These are phyloP conservation scores for Skeletonema grethae DNA, from an alignment of 108 stramenopile genomes.

Conservation along the genomic window DNA sequence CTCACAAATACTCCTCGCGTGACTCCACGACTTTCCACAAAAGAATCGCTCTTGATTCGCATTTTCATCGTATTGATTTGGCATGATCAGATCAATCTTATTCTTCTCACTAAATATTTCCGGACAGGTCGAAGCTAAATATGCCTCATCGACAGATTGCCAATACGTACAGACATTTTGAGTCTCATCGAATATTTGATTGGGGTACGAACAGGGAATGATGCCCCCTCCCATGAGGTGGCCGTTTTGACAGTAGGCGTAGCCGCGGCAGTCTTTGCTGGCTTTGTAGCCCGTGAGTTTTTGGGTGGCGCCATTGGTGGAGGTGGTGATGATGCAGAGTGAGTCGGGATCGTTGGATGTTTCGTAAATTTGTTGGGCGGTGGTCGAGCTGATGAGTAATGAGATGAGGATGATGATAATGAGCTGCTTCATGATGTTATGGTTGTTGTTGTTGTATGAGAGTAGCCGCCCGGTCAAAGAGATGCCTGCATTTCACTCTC, in stretches of 20 bases:
- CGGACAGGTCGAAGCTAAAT: slow-evolving; percentile 16
- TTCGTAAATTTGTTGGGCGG: slow-evolving; percentile 5
- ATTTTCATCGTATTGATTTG: slow-evolving; percentile 36
- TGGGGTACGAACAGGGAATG: slow-evolving; percentile 38
- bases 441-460: too few relatives aligned
- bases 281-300: slow-evolving; percentile 31
- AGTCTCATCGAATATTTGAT: slow-evolving; percentile 39
- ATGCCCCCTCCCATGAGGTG: slow-evolving; percentile 36
- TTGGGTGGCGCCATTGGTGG: not conserved
- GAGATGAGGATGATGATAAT: too few relatives aligned
- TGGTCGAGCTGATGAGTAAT: not conserved
- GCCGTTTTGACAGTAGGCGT: slow-evolving; percentile 44
- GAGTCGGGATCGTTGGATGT: slow-evolving; percentile 33
- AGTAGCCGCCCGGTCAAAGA: too few relatives aligned
- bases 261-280: slow-evolving; percentile 42
- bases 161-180: slow-evolving; percentile 26
- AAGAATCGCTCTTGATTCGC: slow-evolving; percentile 38
- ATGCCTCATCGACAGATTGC: slow-evolving; percentile 25
- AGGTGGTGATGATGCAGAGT: slow-evolving; percentile 10
- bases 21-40: slow-evolving; percentile 32
- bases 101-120: not conserved
- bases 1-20: slow-evolving; percentile 31
- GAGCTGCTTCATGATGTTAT: too few relatives aligned
- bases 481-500: too few relatives aligned
- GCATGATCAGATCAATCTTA: slow-evolving; percentile 26